A percentile compares a stretch with the other conserved stretches of the same genome.
Conservation (phyloP, 176 grass and related monocot genomes). For the Metroxylon sagu region DNA sequence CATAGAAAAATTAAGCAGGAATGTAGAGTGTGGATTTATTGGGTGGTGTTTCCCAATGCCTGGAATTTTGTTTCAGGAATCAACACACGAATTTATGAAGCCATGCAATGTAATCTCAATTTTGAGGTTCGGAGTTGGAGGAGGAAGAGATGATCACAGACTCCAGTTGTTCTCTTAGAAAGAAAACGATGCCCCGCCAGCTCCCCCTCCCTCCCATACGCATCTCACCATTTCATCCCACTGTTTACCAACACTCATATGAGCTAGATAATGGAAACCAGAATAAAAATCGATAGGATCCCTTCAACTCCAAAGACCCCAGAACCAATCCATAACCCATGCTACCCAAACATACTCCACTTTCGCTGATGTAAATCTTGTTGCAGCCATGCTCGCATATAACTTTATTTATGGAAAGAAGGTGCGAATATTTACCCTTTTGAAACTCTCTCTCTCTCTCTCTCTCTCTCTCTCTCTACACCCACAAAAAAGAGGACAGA, state of each 20-base stretch:
- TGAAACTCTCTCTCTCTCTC: not conserved
- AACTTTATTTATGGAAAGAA: slow-evolving; percentile 29
- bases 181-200: too few species aligned
- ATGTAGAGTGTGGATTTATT: not conserved
- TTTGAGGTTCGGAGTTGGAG: not conserved
- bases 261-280: too few species aligned
- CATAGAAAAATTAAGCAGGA: not conserved
- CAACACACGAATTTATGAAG: too few species aligned
- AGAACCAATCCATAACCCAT: not conserved
- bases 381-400: slow-evolving; percentile 19
- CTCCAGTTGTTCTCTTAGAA: too few species aligned
- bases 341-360: slow-evolving; percentile 17
- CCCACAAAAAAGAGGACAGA: slow-evolving; percentile 4
- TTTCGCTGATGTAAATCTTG: slow-evolving; percentile 51
- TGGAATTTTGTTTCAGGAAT: too few species aligned
- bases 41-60: too few species aligned
- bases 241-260: too few species aligned
- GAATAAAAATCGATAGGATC: not conserved
- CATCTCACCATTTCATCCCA: not conserved
- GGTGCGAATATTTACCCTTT: not conserved
- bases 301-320: not conserved
- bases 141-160: not conserved
- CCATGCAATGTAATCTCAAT: not conserved
- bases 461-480: not conserved
- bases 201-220: not conserved